A percentile compares a stretch with the other conserved stretches of the same genome.
These are phyloP conservation scores for Salix caprea DNA, from an alignment of 345 rosid genomes.

Conservation along the genomic window DNA sequence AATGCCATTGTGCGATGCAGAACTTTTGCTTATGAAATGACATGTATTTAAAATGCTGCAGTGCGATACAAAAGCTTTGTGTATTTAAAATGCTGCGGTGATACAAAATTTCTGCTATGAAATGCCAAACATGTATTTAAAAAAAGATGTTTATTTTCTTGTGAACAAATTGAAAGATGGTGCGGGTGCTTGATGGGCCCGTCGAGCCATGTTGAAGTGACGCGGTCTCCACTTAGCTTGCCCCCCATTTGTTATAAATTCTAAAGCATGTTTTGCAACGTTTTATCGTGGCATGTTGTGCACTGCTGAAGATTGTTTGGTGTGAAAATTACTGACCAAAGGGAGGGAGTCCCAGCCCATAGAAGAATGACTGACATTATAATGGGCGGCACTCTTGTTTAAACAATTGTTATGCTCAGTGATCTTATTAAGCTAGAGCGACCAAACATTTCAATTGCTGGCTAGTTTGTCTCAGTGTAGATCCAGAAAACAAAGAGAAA, in stretches of 20 bases:
- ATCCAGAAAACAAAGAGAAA: neutral
- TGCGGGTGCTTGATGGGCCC: neutral
- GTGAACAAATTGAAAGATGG: neutral
- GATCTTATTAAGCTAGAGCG: neutral
- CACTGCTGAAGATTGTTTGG: neutral
- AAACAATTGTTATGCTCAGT: neutral
- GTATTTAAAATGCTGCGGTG: neutral
- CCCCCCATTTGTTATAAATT: neutral
- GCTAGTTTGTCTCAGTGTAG: neutral
- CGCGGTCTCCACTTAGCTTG: neutral
- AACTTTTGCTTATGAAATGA: neutral
- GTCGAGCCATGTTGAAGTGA: neutral
- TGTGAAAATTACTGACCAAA: neutral
- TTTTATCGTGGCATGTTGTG: neutral
- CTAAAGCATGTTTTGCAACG: neutral
- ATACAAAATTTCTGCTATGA: neutral
- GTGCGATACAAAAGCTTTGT: neutral
- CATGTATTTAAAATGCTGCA: neutral
- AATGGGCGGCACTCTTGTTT: neutral
- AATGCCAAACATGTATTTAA: neutral
- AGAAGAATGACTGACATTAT: neutral
- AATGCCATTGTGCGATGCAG: neutral
- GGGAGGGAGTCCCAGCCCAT: neutral
- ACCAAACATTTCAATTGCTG: neutral
- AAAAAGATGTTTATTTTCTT: neutral